phyloP scores from a whole-genome alignment of 371 early-diverging fungal genomes.

The Rhizomucor pusillus region DNA sequence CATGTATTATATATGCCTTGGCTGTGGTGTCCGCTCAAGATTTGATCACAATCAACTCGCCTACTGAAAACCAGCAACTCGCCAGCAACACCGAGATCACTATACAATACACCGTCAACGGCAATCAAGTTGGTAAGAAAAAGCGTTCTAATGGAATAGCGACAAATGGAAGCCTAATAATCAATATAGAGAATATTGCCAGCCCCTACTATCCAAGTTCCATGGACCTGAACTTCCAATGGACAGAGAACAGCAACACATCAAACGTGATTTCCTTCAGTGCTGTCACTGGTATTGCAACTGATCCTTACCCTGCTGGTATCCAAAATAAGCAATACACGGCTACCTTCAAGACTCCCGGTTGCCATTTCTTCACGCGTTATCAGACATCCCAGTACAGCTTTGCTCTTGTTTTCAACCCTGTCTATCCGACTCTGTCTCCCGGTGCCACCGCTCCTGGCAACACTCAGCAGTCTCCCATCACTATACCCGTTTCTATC shows the following conservation, averaged over 20 bases:
- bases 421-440: slow-evolving; percentile 8
- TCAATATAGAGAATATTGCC: slow-evolving; percentile 8
- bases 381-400: slow-evolving; percentile 16
- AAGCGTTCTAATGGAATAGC: background rate
- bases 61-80: slow-evolving; percentile 10
- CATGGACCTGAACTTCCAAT: slow-evolving; percentile 15
- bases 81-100: slow-evolving; percentile 14
- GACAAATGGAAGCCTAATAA: slow-evolving; percentile 2
- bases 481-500: slow-evolving; percentile 14
- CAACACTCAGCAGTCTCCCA: slow-evolving; percentile 7
- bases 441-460: slow-evolving; percentile 8
- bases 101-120: slow-evolving; percentile 19
- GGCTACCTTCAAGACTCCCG: slow-evolving; percentile 15
- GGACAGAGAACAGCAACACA: slow-evolving; percentile 12
- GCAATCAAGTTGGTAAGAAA: slow-evolving; percentile 23
- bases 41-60: slow-evolving; percentile 11
- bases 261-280: slow-evolving; percentile 14
- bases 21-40: background rate
- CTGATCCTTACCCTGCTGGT: slow-evolving; percentile 18
- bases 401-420: slow-evolving; percentile 15
- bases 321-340: slow-evolving; percentile 17
- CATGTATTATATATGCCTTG: no score
- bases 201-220: slow-evolving; percentile 18
- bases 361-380: slow-evolving; percentile 27
- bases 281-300: slow-evolving; percentile 4